Evolutionary conservation across 345 rosid species (phyloP).

Genomic region (Arabis alpina): DNA sequence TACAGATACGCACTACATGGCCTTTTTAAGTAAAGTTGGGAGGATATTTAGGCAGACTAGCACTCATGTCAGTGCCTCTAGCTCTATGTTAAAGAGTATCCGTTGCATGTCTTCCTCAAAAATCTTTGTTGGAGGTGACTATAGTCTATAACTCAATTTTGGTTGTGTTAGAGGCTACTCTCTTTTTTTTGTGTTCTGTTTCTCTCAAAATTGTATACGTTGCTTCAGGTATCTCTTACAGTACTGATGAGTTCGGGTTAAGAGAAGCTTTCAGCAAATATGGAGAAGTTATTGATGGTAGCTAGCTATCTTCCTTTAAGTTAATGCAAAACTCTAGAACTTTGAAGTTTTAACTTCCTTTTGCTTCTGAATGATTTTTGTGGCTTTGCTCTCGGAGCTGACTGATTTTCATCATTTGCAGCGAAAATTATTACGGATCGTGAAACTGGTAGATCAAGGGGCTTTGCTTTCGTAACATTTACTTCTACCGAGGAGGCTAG

Average conservation of each 20-base stretch:
- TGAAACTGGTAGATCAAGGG: constrained; percentile 91
- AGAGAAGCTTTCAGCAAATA: constrained; percentile 79
- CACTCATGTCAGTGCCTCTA: constrained; percentile 45
- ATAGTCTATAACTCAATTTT: background rate
- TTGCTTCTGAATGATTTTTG: background rate
- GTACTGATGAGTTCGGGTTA: constrained; percentile 71
- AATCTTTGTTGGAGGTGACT: constrained; percentile 83
- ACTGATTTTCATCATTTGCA: constrained; percentile 39
- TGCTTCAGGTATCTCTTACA: constrained; percentile 74
- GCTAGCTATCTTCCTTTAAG: constrained; percentile 15
- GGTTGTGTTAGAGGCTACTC: background rate
- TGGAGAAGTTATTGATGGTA: constrained; percentile 91
- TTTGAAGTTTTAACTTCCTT: constrained; percentile 28
- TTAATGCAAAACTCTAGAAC: constrained; percentile 45
- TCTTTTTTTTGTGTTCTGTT: background rate
- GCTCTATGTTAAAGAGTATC: constrained; percentile 64
- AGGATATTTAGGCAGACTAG: constrained; percentile 67
- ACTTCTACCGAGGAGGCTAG: constrained; percentile 77
- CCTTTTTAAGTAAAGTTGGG: constrained; percentile 83
- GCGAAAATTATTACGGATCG: constrained; percentile 88
- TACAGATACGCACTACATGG: constrained; percentile 50
- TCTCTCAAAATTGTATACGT: constrained; percentile 6
- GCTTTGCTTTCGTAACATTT: constrained; percentile 85
- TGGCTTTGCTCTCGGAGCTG: background rate
- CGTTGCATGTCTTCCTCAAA: constrained; percentile 86